Evolutionary conservation across 2,329 filamentous ascomycete species (phyloP).

Genomic region (Pyricularia grisea): DNA sequence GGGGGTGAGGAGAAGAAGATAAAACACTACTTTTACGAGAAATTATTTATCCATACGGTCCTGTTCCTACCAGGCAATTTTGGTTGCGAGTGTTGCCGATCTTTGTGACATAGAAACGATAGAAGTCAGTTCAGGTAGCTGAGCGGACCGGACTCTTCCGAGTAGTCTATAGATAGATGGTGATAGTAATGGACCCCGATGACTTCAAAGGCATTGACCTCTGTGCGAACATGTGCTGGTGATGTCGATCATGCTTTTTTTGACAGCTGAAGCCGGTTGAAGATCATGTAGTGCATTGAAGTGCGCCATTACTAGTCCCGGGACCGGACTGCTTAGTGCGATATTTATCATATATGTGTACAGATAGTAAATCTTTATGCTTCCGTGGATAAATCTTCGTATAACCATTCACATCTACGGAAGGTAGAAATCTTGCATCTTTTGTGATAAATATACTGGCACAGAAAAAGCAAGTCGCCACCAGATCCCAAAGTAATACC

Average conservation of each 20-base stretch:
- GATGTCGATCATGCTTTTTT: neutral
- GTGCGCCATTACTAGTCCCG: neutral
- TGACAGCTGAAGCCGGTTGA: neutral
- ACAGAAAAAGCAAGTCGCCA: neutral
- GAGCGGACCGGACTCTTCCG: neutral
- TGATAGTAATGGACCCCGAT: neutral
- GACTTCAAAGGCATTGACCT: neutral
- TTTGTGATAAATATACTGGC: neutral
- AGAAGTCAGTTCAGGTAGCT: neutral
- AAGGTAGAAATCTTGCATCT: neutral
- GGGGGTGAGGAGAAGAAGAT: neutral
- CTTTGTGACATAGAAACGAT: conserved; percentile 1
- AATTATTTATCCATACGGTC: neutral
- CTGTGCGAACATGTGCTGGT: neutral
- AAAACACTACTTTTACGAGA: neutral
- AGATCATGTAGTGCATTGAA: neutral
- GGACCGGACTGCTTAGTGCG: neutral
- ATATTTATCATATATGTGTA: neutral
- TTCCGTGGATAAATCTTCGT: neutral
- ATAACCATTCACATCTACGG: neutral
- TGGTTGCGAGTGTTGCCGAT: neutral
- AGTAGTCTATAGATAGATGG: conserved; percentile 1
- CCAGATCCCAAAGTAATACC: neutral
- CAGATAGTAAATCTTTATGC: too few species aligned
- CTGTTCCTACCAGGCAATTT: neutral